Evolutionary conservation across 345 rosid species (phyloP).

Genomic region (Moricandia moricandioides): DNA sequence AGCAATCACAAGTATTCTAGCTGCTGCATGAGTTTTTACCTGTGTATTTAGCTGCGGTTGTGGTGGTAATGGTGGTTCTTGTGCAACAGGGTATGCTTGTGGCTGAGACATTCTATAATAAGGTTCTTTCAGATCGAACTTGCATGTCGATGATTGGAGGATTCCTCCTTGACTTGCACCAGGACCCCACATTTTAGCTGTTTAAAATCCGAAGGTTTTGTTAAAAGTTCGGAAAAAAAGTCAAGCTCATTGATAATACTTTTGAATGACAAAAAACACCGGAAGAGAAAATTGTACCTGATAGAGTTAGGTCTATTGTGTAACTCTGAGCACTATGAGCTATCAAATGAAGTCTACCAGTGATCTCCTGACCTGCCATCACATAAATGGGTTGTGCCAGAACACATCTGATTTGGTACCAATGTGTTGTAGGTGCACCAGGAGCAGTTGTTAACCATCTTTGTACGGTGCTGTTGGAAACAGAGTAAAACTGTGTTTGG

Average conservation of each 20-base stretch:
- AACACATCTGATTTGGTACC: constrained; percentile 98
- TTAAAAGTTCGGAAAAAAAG: neutral
- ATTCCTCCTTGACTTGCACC: constrained; percentile 96
- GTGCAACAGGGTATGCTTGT: constrained; percentile 63
- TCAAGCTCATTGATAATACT: neutral
- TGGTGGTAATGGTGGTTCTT: constrained; percentile 84
- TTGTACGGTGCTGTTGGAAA: constrained; percentile 65
- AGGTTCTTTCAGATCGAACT: constrained; percentile 89
- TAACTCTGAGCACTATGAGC: constrained; percentile 97
- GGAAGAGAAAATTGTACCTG: constrained; percentile 48
- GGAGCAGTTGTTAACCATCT: constrained; percentile 99
- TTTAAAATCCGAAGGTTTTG: neutral
- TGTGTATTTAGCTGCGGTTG: constrained; percentile 63
- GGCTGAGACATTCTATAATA: constrained; percentile 98
- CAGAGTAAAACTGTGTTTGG: constrained; percentile 5
- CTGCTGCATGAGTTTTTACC: constrained; percentile 41
- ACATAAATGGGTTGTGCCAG: constrained; percentile 90
- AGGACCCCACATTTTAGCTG: constrained; percentile 99
- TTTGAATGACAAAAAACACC: neutral
- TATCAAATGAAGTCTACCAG: constrained; percentile 77
- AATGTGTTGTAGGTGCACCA: constrained; percentile 94
- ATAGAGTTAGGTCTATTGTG: constrained; percentile 72
- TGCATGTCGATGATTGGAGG: constrained; percentile 87
- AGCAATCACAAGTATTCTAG: constrained; percentile 5
- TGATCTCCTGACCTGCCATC: constrained; percentile 96